Evolutionary conservation across 768 basidiomycete species (phyloP), one percentile per base, ranked within the genome.

Genomic region (Solioccasus polychromus): DNA sequence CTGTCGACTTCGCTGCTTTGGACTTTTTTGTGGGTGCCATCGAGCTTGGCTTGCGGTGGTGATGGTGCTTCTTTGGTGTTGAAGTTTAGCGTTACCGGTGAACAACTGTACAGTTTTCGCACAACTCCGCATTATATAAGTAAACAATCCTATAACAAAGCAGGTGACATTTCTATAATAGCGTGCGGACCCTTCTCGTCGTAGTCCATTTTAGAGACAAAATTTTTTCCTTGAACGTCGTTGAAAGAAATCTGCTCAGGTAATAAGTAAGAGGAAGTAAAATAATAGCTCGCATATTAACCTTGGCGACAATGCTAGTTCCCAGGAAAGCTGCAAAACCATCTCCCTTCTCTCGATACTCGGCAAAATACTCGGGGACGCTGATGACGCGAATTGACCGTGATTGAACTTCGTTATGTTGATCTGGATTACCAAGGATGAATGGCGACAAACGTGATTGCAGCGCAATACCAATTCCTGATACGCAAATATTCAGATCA

Each of bases 11-110:
- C 63, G 91, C 67, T 29, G 93, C 79, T 75, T 96, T 97, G 63
- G 89, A 88, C 76, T 94, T 96, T 74, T 93, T 95, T 58, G 87
- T 83, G 57, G 92, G 89, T 63, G 93, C 92, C 92, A 96, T 95
- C 73, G 73, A n/a, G 44, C 47, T 34, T 60, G 47, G 45, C 29
- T 52, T 55, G 26, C 2, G 48, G 54, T 44, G 47, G 52, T 55
- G 47, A 47, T 55, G 39, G 15, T 26, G 29, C 38, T 41, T 39
- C n/a, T 47, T 47, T 29, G 47, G 19, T 30, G 19, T 8, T 51
- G 49, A 39, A 28, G 28, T 42, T 51, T 42, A 45, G 32, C 45
- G 49, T 63, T 42, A 49, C 52, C 47, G 52, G 38, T n/a, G 18
- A 54, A 42, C 9, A 54, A 60, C 62, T 63, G 39, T 57, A 64